phyloP scores from a whole-genome alignment of 2,329 filamentous ascomycete genomes.

The Ilyonectria sp. region DNA sequence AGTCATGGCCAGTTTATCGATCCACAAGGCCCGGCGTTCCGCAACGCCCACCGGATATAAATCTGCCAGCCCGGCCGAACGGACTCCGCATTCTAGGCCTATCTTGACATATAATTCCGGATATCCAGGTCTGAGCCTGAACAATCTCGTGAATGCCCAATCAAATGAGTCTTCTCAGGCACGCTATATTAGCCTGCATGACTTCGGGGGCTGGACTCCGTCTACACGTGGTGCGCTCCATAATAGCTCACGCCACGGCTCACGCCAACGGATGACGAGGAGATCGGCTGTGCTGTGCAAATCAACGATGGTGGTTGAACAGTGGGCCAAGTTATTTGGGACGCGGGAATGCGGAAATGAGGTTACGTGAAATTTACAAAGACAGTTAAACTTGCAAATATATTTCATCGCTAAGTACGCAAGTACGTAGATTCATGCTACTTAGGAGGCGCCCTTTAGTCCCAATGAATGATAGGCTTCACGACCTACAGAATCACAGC shows the following conservation, averaged over 20 bases:
- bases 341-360: too few species aligned
- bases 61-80: background rate
- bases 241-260: background rate
- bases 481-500: background rate
- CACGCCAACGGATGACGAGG: too few species aligned
- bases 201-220: background rate
- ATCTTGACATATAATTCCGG: background rate
- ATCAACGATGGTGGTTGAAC: too few species aligned
- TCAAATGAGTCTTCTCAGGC: background rate
- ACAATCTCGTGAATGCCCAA: background rate
- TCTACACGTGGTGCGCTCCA: background rate
- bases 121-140: background rate
- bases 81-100: background rate
- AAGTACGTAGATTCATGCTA: too few species aligned
- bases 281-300: too few species aligned
- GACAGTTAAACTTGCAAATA: too few species aligned
- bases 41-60: background rate
- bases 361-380: too few species aligned
- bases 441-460: background rate
- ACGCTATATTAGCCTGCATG: background rate
- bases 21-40: too few species aligned
- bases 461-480: constrained; percentile 15
- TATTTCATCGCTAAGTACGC: too few species aligned
- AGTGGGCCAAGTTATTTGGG: too few species aligned
- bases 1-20: too few species aligned